These are phyloP conservation scores for Arthrobotrys entomopaga DNA, from an alignment of 2,329 filamentous ascomycete species.

Conservation along the genomic window DNA sequence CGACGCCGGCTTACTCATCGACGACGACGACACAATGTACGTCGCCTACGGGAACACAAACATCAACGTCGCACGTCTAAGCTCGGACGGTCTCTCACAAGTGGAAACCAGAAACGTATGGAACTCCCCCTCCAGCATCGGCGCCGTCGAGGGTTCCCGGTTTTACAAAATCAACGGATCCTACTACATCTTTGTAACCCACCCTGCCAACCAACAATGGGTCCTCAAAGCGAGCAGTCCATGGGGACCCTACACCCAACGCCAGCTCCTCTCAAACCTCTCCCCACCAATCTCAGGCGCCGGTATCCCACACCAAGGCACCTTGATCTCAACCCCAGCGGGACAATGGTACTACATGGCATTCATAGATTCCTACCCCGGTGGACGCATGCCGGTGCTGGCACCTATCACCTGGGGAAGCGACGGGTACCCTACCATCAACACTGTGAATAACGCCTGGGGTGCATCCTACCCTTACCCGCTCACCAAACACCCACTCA, in stretches of 20 bases:
- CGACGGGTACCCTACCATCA: conserved; percentile 67
- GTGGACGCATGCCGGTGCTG: conserved; percentile 69
- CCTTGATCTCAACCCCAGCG: conserved; percentile 66
- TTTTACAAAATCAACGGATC: conserved; percentile 70
- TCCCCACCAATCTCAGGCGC: conserved; percentile 64
- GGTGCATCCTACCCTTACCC: conserved; percentile 64
- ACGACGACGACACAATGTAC: conserved; percentile 71
- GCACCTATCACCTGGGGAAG: conserved; percentile 67
- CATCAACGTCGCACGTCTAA: conserved; percentile 67
- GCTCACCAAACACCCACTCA: conserved; percentile 59
- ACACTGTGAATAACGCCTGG: conserved; percentile 65
- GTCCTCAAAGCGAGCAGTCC: conserved; percentile 67
- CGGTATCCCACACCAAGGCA: conserved; percentile 68
- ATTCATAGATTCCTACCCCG: conserved; percentile 69
- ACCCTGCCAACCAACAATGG: conserved; percentile 65
- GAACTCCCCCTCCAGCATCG: conserved; percentile 59
- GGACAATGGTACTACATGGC: conserved; percentile 71
- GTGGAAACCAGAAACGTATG: conserved; percentile 65
- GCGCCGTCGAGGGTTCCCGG: conserved; percentile 66
- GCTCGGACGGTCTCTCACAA: conserved; percentile 65
- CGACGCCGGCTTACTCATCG: conserved; percentile 69
- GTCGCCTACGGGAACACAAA: conserved; percentile 67
- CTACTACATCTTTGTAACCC: conserved; percentile 69
- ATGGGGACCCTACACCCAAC: conserved; percentile 67
- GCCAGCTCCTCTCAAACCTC: conserved; percentile 64